Evolutionary conservation across 164 flowering plant genomes (phyloP).

Genomic region (Stephania yunnanensis): DNA sequence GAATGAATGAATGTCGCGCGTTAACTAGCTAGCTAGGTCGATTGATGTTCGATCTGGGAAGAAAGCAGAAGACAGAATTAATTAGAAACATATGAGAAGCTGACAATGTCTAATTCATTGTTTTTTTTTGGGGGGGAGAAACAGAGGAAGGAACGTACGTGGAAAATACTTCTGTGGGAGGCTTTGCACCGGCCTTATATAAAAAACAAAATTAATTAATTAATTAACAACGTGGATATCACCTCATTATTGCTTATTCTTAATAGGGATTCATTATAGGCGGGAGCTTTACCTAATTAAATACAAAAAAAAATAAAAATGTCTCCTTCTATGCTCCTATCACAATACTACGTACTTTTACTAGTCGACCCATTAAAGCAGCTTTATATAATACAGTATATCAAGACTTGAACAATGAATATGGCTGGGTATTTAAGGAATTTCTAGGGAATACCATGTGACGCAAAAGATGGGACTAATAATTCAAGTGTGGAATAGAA

Average conservation of each 20-base stretch:
- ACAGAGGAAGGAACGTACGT: background rate
- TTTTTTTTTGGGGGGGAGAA: too few species aligned
- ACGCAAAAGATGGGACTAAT: background rate
- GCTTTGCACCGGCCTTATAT: background rate
- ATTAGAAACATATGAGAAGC: background rate
- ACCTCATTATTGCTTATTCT: background rate
- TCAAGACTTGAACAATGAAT: background rate
- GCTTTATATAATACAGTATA: too few species aligned
- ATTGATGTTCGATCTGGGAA: too few species aligned
- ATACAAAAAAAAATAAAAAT: background rate
- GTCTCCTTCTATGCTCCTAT: background rate
- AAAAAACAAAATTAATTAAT: too few species aligned
- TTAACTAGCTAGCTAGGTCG: too few species aligned
- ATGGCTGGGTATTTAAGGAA: background rate
- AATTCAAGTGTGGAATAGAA: background rate
- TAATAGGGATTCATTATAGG: background rate
- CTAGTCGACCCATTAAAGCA: too few species aligned
- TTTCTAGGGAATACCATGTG: background rate
- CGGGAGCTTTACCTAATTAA: background rate
- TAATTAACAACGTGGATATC: background rate
- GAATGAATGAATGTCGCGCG: too few species aligned
- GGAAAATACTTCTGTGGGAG: background rate
- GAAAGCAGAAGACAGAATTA: too few species aligned
- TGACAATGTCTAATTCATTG: background rate
- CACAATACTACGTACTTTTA: background rate